Conservation (phyloP, 2,329 filamentous ascomycete genomes). For the Pseudocercospora musae region DNA sequence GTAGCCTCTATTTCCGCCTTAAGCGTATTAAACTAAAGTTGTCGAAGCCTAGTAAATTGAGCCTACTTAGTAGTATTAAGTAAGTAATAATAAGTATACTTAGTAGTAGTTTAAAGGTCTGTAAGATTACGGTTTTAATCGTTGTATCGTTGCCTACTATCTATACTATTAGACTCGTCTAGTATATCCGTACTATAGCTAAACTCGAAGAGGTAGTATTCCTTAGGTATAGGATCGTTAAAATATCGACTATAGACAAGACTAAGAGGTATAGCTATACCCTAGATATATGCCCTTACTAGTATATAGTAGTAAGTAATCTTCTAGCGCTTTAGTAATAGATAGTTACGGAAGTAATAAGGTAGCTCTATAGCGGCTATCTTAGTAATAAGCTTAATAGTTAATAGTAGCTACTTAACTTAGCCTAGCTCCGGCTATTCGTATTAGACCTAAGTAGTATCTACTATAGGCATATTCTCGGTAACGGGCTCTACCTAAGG, state of each 20-base stretch:
- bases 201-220: not conserved
- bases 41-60: not conserved
- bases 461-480: too few relatives aligned
- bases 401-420: too few relatives aligned
- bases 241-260: not conserved
- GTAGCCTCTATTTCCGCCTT: not conserved
- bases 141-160: not conserved
- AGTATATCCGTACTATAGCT: not conserved
- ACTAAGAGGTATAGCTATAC: not conserved
- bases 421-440: too few relatives aligned
- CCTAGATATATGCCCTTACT: not conserved
- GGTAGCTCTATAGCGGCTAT: not conserved
- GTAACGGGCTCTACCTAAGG: too few relatives aligned
- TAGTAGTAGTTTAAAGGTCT: not conserved
- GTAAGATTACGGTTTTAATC: not conserved
- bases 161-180: not conserved
- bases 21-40: not conserved
- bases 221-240: not conserved
- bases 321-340: not conserved
- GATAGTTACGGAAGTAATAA: not conserved
- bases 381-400: not conserved
- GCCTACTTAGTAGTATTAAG: not conserved
- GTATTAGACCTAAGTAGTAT: too few relatives aligned
- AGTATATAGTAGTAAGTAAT: not conserved
- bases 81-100: not conserved